Base-by-base conservation (phyloP, 2,329 filamentous ascomycete species). In the Cladosporium sp. region DNA sequence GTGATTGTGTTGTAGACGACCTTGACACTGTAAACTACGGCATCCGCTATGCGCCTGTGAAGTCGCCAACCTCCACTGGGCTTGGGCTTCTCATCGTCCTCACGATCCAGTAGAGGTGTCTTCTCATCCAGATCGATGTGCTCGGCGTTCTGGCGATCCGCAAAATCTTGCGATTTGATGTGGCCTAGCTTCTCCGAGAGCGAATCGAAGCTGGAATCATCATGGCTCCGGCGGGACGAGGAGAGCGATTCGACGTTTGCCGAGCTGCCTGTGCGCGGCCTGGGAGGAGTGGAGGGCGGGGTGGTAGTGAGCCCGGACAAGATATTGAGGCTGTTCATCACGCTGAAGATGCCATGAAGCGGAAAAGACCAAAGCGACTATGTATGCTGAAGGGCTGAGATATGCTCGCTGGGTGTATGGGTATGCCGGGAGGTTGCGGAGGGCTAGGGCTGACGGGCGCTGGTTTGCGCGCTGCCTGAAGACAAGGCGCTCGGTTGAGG, bases 241-340 rank as follows among this genome's bases (percentile, higher is more conserved):
- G 48, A 33, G 32, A 50, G 48, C 28, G 43, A 34, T 11, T 58
- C 48, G 28, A 61, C 52, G 14, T 62, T 52, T 37, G 61, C 59
- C 19, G 60, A 59, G 37, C 61, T 64, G 44, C 58, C 55, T 19
- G 61, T 65, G 28, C 79, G 77, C 56, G 77, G 77, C 58, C 78
- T 77, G 11, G 50, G 50, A 42, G 50, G 50, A 41, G 49, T 52
- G 41, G 49, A 42, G 49, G 72, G 72, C 59, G 79, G 75, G 59
- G 79, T 77, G 67, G 76, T 77, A 66, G 81, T 80, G 67, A 84
- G 81, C 69, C 88, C 84, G 66, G 89, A 93, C 70, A 96, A 83
- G 71, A 95, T 89, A 76, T 93, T 95, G 77, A 95, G 79, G 66
- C 91, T 95, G 84, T 96, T 96, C 92, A 96, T 96, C 74, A 80